These are phyloP conservation scores for Torulaspora globosa DNA, from an alignment of 1,139 yeast genomes.

Conservation along the genomic window DNA sequence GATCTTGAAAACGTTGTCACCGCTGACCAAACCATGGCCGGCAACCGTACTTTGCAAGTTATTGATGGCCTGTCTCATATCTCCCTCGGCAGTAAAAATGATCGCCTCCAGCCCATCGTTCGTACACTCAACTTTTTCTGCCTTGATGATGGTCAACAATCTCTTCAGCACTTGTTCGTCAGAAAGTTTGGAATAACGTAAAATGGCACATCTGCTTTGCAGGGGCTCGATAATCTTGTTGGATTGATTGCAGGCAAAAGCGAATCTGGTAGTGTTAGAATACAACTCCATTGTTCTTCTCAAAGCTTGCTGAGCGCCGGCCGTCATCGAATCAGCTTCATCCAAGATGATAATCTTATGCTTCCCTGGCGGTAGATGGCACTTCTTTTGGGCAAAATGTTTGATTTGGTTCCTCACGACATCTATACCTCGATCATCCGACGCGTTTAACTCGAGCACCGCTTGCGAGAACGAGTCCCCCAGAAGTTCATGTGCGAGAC, in stretches of 20 bases:
- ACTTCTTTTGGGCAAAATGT: slow-evolving; percentile 92
- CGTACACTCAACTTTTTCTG: slow-evolving; percentile 71
- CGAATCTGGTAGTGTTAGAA: slow-evolving; percentile 91
- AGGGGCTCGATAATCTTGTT: slow-evolving; percentile 93
- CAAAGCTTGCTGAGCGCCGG: slow-evolving; percentile 97
- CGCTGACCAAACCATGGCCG: slow-evolving; percentile 86
- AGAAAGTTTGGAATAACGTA: slow-evolving; percentile 73
- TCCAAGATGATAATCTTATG: slow-evolving; percentile 89
- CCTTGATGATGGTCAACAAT: slow-evolving; percentile 63
- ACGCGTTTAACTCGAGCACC: slow-evolving; percentile 87
- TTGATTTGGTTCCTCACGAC: slow-evolving; percentile 90
- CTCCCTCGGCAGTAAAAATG: slow-evolving; percentile 97
- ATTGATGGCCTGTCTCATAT: slow-evolving; percentile 96
- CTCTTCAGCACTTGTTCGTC: slow-evolving; percentile 84
- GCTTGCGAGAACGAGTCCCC: slow-evolving; percentile 77
- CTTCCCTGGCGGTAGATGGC: slow-evolving; percentile 62
- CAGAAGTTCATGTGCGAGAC: slow-evolving; percentile 79
- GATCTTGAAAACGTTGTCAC: slow-evolving; percentile 87
- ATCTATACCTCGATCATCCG: slow-evolving; percentile 95
- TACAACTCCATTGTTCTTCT: slow-evolving; percentile 97
- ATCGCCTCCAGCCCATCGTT: slow-evolving; percentile 92
- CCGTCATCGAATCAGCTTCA: slow-evolving; percentile 87
- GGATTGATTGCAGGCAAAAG: slow-evolving; percentile 94
- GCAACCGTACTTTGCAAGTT: slow-evolving; percentile 91
- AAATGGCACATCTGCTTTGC: slow-evolving; percentile 93